Evolutionary conservation across 768 basidiomycete species (phyloP), one percentile per base, ranked within the genome.

Genomic region (Lactarius vividus): DNA sequence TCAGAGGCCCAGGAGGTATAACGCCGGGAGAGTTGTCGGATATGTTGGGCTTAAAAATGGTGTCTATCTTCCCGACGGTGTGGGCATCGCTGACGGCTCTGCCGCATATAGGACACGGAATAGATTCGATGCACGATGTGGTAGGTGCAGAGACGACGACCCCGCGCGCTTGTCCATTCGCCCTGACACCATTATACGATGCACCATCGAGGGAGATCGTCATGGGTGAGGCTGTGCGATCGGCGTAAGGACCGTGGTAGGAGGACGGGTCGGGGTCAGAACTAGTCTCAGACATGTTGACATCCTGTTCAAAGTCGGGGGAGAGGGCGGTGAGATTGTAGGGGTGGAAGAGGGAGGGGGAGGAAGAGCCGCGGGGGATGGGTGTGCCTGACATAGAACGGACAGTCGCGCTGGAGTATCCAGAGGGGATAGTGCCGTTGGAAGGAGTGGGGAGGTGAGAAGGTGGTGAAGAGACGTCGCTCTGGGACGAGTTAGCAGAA

Each of bases 1-100:
- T 81, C 29, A 85, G 77, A 18, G 83, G 81, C 2, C 69, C 85
- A 18, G 81, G 80, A n/a, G 82, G 77, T 2, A 83, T 76, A 40
- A 70, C 62, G 13, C 58, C 64, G 18, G 70, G 70, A 7, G 70
- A 69, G 15, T 57, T 56, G 28, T 55, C 29, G 1, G 64, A 63
- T 4, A 55, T 20, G 23, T 59, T 40, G 18, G 46, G 6, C 31
- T 39, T 68, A 55, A 58, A 59, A 23, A 58, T 56, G 1, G 68
- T 44, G 11, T 59, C 46, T n/a, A 65, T 60, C 23, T 53, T 65
- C 20, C 53, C 7, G n/a, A 61, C 46, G 5, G 58, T 49, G 61
- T 59, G 29, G 58, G 20, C 18, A 31, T 70, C 70, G 39, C 39
- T 70, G 59, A 64, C 61, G 6, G 68, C 35, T 28, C 58, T 63